These are phyloP conservation scores for Laetiporus sulphureus DNA, from an alignment of 1,284 basidiomycete genomes.

Conservation along the genomic window DNA sequence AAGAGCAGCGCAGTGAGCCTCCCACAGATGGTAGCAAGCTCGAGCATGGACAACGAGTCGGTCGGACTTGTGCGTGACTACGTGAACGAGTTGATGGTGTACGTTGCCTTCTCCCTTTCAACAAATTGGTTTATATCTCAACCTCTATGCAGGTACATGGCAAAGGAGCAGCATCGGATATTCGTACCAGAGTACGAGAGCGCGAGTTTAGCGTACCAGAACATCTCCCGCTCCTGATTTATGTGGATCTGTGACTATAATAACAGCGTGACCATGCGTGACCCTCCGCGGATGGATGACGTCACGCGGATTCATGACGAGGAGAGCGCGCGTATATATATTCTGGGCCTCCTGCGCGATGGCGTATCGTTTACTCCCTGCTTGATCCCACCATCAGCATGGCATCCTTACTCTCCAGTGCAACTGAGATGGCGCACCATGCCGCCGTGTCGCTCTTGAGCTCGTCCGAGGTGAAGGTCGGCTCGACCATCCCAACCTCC, in stretches of 20 bases:
- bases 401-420: constrained; percentile 39
- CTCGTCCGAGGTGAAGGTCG: constrained; percentile 41
- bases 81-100: constrained; percentile 85
- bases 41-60: constrained; percentile 88
- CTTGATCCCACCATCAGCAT: constrained; percentile 24
- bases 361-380: not conserved
- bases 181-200: constrained; percentile 73
- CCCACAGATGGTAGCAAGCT: constrained; percentile 81
- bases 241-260: constrained; percentile 3
- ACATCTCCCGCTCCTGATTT: constrained; percentile 55
- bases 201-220: constrained; percentile 68
- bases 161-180: constrained; percentile 54
- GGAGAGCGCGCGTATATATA: constrained; percentile 6
- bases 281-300: too few relatives aligned
- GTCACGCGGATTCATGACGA: constrained; percentile 10
- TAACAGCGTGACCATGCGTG: not conserved
- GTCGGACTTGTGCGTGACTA: constrained; percentile 84
- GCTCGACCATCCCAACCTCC: constrained; percentile 26
- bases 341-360: not conserved
- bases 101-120: constrained; percentile 27
- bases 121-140: constrained; percentile 2
- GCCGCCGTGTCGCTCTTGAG: constrained; percentile 44
- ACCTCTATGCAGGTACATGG: constrained; percentile 51
- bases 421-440: constrained; percentile 47
- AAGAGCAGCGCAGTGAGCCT: constrained; percentile 45